phyloP scores from a whole-genome alignment of 2,329 filamentous ascomycete species.

The Parastagonospora nodorum region DNA sequence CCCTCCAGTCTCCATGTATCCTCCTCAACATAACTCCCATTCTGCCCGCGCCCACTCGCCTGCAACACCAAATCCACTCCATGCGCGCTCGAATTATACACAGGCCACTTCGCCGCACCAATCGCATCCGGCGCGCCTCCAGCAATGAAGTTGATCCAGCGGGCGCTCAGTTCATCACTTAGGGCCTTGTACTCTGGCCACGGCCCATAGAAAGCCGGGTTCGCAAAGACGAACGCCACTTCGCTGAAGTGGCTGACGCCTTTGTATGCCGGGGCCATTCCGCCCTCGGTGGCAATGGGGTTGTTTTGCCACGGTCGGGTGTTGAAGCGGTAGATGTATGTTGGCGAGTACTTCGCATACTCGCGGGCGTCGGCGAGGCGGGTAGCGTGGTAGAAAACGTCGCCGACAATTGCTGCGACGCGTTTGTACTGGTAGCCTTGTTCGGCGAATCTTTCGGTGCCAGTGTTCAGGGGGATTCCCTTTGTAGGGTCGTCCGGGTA shows the following conservation, averaged over 20 bases:
- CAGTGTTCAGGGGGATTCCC: constrained; percentile 42
- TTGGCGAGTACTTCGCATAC: constrained; percentile 54
- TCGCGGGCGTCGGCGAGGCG: constrained; percentile 51
- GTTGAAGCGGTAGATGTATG: constrained; percentile 69
- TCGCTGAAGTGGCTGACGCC: constrained; percentile 62
- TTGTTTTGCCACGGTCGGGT: constrained; percentile 38
- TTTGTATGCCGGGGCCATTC: constrained; percentile 48
- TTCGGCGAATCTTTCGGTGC: constrained; percentile 35
- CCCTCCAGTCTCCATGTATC: constrained; percentile 53
- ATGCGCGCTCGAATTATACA: constrained; percentile 42
- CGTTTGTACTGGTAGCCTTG: constrained; percentile 59
- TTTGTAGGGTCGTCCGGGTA: constrained; percentile 42
- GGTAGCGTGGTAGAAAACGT: constrained; percentile 62
- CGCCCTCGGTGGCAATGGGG: constrained; percentile 46
- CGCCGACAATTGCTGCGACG: constrained; percentile 57
- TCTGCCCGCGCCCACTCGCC: constrained; percentile 47
- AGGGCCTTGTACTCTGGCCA: constrained; percentile 48
- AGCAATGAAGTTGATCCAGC: constrained; percentile 54
- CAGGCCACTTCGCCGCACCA: constrained; percentile 47
- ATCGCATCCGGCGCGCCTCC: constrained; percentile 44
- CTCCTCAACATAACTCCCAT: constrained; percentile 48
- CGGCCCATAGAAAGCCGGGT: constrained; percentile 46
- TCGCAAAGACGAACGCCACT: constrained; percentile 54
- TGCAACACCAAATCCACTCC: constrained; percentile 54
- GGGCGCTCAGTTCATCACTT: constrained; percentile 51